phyloP scores from a whole-genome alignment of 768 basidiomycete species.

The Boletus barrowsii region DNA sequence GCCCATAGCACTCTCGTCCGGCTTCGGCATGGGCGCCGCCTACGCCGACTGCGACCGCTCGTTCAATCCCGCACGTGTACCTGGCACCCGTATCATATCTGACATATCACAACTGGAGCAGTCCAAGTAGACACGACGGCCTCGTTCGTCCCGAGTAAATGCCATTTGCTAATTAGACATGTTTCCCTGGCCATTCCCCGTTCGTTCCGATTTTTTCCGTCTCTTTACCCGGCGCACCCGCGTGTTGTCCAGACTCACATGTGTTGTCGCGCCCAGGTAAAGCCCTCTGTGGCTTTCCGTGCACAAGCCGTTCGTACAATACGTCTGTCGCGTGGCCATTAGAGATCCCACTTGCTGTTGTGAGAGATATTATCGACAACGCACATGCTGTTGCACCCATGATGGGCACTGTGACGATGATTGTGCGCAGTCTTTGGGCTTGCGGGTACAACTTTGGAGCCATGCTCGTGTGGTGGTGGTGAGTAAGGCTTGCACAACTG shows the following conservation, averaged over 20 bases:
- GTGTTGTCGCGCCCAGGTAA: conserved; percentile 23
- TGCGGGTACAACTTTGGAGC: conserved; percentile 40
- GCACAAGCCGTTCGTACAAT: conserved; percentile 60
- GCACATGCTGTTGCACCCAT: conserved; percentile 63
- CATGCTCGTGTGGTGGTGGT: conserved; percentile 13
- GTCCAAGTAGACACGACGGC: conserved; percentile 17
- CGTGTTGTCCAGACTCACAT: conserved; percentile 2
- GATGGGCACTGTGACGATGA: conserved; percentile 63
- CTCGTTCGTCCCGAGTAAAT: background rate
- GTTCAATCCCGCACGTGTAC: conserved; percentile 87
- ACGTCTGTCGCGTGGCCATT: conserved; percentile 43
- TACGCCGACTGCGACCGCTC: conserved; percentile 92
- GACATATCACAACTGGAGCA: conserved; percentile 46
- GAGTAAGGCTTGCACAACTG: background rate
- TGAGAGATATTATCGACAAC: conserved; percentile 24
- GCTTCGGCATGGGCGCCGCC: conserved; percentile 83
- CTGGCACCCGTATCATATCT: conserved; percentile 74
- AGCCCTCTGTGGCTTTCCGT: conserved; percentile 47
- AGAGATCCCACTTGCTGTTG: background rate
- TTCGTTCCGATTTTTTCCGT: conserved; percentile 20
- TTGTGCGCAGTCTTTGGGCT: conserved; percentile 44
- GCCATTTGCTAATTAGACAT: background rate
- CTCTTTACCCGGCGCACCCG: background rate
- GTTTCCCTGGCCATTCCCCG: background rate
- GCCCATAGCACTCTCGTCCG: conserved; percentile 84